Evolutionary conservation across 2,329 filamentous ascomycete genomes (phyloP).

Genomic region (Calonectria pauciramosa): DNA sequence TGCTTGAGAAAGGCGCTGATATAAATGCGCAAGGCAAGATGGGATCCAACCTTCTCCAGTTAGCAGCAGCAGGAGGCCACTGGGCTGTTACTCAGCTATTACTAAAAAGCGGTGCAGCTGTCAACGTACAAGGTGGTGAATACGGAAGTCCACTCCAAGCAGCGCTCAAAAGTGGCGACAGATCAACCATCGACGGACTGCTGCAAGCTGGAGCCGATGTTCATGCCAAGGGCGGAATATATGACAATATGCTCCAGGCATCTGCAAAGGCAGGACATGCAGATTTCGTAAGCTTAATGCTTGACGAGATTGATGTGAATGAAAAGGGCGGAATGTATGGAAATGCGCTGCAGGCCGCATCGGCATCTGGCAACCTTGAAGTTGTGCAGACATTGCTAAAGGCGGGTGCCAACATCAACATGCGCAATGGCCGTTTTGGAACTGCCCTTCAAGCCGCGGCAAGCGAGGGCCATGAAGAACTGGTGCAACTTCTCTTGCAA

Average conservation of each 20-base stretch:
- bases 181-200: not conserved
- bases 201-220: not conserved
- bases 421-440: not conserved
- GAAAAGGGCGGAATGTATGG: not conserved
- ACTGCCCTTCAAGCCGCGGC: not conserved
- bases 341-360: not conserved
- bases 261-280: not conserved
- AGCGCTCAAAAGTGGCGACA: not conserved
- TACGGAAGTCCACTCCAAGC: not conserved
- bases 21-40: not conserved
- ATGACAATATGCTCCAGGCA: conserved; percentile 1
- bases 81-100: not conserved
- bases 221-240: not conserved
- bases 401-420: not conserved
- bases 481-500: not conserved
- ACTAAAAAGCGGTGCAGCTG: not conserved
- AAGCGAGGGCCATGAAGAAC: not conserved
- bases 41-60: not conserved
- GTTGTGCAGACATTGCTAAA: not conserved
- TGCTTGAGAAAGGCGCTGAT: not conserved
- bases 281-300: not conserved
- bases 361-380: not conserved
- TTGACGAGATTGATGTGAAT: not conserved
- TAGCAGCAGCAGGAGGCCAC: not conserved
- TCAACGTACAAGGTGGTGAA: not conserved